Evolutionary conservation across 2,329 filamentous ascomycete genomes (phyloP).

Genomic region (Chrysosporium queenslandicum): DNA sequence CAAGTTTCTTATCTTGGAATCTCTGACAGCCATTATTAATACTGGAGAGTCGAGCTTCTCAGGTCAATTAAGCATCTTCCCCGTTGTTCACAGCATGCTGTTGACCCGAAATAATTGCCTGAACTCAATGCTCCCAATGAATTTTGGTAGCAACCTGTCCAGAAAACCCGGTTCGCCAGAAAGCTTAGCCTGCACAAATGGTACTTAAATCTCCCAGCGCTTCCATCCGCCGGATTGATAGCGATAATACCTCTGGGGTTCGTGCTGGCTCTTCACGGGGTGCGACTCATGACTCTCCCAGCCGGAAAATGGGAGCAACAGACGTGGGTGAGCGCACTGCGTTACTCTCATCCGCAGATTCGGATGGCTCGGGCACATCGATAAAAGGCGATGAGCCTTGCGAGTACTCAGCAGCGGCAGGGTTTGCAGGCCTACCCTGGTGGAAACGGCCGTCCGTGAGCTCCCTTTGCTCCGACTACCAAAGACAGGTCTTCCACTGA

Average conservation of each 20-base stretch:
- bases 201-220: background rate
- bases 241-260: background rate
- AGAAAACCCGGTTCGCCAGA: background rate
- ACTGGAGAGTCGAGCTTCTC: no score
- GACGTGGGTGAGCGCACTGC: conserved; percentile 8
- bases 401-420: background rate
- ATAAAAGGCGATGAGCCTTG: background rate
- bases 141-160: conserved; percentile 2
- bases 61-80: no score
- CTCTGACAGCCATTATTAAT: background rate
- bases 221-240: background rate
- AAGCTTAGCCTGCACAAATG: conserved; percentile 1
- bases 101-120: background rate
- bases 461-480: conserved; percentile 1
- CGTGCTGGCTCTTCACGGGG: background rate
- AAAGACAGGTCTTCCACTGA: conserved; percentile 5
- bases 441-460: conserved; percentile 45
- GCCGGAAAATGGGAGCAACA: background rate
- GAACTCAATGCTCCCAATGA: background rate
- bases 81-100: background rate
- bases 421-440: conserved; percentile 18
- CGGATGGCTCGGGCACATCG: background rate
- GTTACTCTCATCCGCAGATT: conserved; percentile 5
- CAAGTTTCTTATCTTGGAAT: background rate
- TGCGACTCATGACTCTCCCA: background rate